Evolutionary conservation across 140 eudicot species (phyloP), one percentile per base, ranked within the genome.

Genomic region (Senecio squalidus): DNA sequence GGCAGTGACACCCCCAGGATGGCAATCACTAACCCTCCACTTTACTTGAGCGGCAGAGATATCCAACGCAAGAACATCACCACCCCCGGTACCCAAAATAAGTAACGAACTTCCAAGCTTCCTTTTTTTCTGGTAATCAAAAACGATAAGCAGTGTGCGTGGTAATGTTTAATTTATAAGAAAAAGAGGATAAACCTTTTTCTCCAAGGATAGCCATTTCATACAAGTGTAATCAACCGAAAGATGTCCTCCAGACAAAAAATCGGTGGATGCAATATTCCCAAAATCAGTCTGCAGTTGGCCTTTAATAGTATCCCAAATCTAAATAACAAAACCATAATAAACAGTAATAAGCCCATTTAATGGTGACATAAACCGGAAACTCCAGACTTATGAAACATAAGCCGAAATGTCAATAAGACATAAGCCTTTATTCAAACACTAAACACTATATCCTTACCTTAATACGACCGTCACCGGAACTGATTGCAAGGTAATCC

Each of bases 1-100:
- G 15, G 98, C 83, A 66, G 73, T 84, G 54, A 84, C 96, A 44
- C 98, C 98, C 72, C 98, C 98, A 3, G 98, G 96, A 81, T 91
- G 98, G 58, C 98, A 81, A 53, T 86, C 95, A 69, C 78, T 78
- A 70, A 74, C 80, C 66, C 84, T 86, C 98, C 98, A 91, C 78
- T 82, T 91, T 55, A 82, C 65, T 25, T 83, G 94, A 33, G 95
- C 95, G 20, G 84, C 81, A 49, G 96, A 72, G 2, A 91, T 92
- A 75, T 91, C 98, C 72, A 91, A 30, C 27, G 92, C 96, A 45
- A 91, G 60, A 54, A 79, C 84, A 79, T 91, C 98, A 38, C 98
- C 96, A 47, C 96, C 84, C 0, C 98, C 98, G 0, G 98, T 91
- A 63, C 98, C 95, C 69, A 91, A 66, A 68, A 87, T 70, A 65